Evolutionary conservation across 306 rosid genomes (phyloP).

Genomic region (Corylus heterophylla): DNA sequence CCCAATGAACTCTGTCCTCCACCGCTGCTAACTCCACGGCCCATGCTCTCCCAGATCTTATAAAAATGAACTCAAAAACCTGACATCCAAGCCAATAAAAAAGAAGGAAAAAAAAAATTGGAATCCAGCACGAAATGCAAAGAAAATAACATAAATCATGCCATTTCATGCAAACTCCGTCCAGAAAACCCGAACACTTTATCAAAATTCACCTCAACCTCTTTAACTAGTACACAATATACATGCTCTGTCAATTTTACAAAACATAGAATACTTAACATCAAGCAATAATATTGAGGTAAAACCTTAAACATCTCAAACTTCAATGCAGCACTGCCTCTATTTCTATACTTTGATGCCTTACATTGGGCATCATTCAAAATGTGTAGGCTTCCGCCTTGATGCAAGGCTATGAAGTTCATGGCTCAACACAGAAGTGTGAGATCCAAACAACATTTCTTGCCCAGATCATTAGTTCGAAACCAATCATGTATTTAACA

Average conservation of each 20-base stretch:
- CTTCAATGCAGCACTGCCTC: background rate
- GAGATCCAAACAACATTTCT: background rate
- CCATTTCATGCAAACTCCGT: background rate
- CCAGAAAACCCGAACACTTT: background rate
- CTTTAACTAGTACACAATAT: background rate
- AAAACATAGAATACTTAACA: background rate
- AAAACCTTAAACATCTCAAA: constrained; percentile 8
- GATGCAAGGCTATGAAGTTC: background rate
- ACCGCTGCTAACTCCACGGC: constrained; percentile 98
- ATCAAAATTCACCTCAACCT: background rate
- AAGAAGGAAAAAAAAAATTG: background rate
- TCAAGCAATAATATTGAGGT: constrained; percentile 9
- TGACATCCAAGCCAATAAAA: constrained; percentile 29
- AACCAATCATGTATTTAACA: background rate
- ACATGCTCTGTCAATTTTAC: background rate
- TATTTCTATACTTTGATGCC: background rate
- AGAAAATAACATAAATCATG: constrained; percentile 5
- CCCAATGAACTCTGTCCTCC: constrained; percentile 99
- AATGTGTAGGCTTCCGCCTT: background rate
- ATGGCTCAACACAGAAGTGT: background rate
- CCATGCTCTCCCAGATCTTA: constrained; percentile 60
- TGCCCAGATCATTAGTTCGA: background rate
- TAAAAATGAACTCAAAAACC: constrained; percentile 26
- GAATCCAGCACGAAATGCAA: background rate
- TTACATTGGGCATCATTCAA: background rate